phyloP scores from a whole-genome alignment of 352 stramenopile species.

The Thraustochytrium striatum region DNA sequence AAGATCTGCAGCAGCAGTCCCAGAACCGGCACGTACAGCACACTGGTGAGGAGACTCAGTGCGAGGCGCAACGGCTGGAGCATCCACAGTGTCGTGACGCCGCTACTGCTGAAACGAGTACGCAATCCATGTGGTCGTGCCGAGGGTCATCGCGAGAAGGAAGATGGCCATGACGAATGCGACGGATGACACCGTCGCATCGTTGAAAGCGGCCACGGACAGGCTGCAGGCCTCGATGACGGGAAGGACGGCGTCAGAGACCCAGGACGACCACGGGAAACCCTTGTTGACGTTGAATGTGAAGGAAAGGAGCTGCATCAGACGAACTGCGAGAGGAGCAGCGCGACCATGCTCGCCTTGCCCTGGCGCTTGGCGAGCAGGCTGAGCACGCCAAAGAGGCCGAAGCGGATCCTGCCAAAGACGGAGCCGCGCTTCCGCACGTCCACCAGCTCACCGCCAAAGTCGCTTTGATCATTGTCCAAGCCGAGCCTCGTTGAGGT shows the following conservation, averaged over 20 bases:
- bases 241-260: not conserved
- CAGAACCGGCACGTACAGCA: conserved; percentile 17
- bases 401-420: conserved; percentile 1
- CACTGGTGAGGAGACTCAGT: not conserved
- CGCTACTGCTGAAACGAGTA: not conserved
- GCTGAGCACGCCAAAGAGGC: conserved; percentile 5
- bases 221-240: conserved; percentile 9
- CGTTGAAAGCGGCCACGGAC: too few species aligned
- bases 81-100: not conserved
- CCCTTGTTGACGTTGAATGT: conserved; percentile 4
- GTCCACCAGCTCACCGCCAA: conserved; percentile 14
- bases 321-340: not conserved
- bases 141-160: not conserved
- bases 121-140: not conserved
- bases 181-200: not conserved
- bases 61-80: not conserved
- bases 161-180: not conserved
- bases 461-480: conserved; percentile 2
- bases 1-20: conserved; percentile 7
- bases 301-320: conserved; percentile 31
- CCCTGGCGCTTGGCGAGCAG: conserved; percentile 3
- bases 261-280: conserved; percentile 24
- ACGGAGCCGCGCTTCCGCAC: conserved; percentile 21
- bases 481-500: conserved; percentile 30
- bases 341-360: not conserved